Evolutionary conservation across 2,329 filamentous ascomycete genomes (phyloP), one percentile per base, ranked within the genome.

Genomic region (Penicillium frequentans): DNA sequence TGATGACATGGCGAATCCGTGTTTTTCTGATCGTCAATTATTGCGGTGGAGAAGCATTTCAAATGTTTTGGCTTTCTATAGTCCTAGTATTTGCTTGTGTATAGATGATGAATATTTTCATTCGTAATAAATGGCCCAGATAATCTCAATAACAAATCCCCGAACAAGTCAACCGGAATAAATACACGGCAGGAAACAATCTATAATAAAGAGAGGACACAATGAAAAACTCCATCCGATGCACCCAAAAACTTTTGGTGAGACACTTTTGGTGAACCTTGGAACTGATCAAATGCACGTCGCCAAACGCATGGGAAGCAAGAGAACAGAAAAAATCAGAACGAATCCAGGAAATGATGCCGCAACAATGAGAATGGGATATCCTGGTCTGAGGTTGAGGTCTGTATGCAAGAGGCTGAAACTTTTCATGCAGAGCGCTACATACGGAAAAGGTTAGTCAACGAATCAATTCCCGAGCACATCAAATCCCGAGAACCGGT

Each of bases 241-340:
- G 63, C 61, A 57, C 49, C 53, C 52, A 62, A 60, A 57, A 8
- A 53, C 54, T 64, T 64, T 62, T 42, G 42, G 33, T 43, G 48
- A 21, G 19, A 39, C 29, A 47, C 23, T 43, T 47, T 53, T 58
- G 59, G 56, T 52, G 31, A 57, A 57, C 54, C 55, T 23, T 39
- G 19, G 19, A 42, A 21, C 39, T 42, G 48, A 54, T 57, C 59
- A 54, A 61, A 64, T 59, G 60, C 63, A 60, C 31, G 26, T 62
- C 54, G 55, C 55, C 55, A 53, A 63, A 56, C 43, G 53, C 50
- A 62, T 21, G 49, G 52, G 42, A 54, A 49, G 31, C n/a, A 54
- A 29, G 27, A 35, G 48, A 29, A 48, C 27, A 33, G 19, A 6
- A 49, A 55, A 26, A 24, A 44, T n/a, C 29, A 53, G 39, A 16